Percentiles rank a stretch among this genome's conserved stretches.
Evolutionary conservation across 169 alveolate genomes (phyloP).

Genomic region (Eimeria sp.): DNA sequence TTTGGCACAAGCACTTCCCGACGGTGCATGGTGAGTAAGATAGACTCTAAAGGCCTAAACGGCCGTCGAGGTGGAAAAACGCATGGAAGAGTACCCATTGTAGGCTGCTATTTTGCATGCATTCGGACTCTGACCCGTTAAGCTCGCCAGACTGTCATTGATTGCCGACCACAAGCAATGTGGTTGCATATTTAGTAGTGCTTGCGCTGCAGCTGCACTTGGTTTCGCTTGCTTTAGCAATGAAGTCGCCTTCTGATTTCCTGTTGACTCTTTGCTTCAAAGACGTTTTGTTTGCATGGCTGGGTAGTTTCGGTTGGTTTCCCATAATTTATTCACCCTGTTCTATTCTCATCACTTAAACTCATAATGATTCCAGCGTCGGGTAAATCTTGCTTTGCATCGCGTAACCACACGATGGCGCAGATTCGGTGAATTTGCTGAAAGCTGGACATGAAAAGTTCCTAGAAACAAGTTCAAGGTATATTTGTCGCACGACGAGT

Average conservation of each 20-base stretch:
- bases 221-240: neutral
- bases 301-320: neutral
- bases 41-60: neutral
- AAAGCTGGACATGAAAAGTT: neutral
- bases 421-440: neutral
- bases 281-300: neutral
- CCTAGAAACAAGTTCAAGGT: neutral
- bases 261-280: neutral
- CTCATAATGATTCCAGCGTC: no score
- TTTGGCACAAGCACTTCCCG: neutral
- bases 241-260: neutral
- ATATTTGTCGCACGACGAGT: neutral
- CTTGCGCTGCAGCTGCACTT: neutral
- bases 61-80: neutral
- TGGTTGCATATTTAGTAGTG: neutral
- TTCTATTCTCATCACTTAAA: no score
- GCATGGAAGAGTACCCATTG: neutral
- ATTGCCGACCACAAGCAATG: neutral
- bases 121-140: neutral
- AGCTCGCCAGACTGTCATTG: neutral
- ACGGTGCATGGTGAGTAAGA: neutral
- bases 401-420: neutral
- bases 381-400: no score
- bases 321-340: neutral
- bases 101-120: neutral